Percentiles rank a stretch among this genome's conserved stretches.
phyloP scores from a whole-genome alignment of 495 filamentous ascomycete genomes.

The Pyronema domesticum region DNA sequence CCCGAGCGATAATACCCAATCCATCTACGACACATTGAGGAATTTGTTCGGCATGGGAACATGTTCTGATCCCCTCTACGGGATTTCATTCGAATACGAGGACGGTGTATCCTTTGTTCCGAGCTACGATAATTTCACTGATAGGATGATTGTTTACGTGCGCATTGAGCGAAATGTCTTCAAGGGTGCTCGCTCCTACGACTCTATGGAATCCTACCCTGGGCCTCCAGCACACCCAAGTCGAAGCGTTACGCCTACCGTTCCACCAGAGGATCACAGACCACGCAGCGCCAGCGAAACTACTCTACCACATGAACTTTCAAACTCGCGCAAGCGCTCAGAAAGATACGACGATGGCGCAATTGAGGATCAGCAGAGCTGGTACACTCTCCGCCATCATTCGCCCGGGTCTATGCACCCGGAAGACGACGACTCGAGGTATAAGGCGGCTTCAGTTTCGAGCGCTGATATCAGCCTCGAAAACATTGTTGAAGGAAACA shows the following conservation, averaged over 20 bases:
- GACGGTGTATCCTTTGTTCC: constrained; percentile 77
- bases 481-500: constrained; percentile 92
- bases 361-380: constrained; percentile 4
- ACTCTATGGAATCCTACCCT: constrained; percentile 27
- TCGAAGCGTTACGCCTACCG: constrained; percentile 62
- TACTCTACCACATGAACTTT: constrained; percentile 16
- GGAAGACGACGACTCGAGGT: constrained; percentile 16
- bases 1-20: constrained; percentile 85
- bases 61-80: constrained; percentile 33
- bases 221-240: background rate
- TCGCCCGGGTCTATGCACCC: constrained; percentile 5
- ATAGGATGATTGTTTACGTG: constrained; percentile 81
- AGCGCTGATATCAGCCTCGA: constrained; percentile 79
- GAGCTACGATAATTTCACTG: constrained; percentile 77
- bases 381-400: constrained; percentile 12
- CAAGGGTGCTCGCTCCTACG: constrained; percentile 24
- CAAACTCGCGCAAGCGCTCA: constrained; percentile 18
- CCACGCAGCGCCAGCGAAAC: constrained; percentile 60
- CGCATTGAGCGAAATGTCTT: constrained; percentile 40
- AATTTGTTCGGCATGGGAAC: constrained; percentile 89
- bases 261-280: constrained; percentile 34
- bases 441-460: constrained; percentile 19
- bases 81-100: constrained; percentile 81
- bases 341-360: constrained; percentile 14
- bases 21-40: constrained; percentile 88